Conservation (phyloP, 306 rosid genomes). For the Sesbania bispinosa region DNA sequence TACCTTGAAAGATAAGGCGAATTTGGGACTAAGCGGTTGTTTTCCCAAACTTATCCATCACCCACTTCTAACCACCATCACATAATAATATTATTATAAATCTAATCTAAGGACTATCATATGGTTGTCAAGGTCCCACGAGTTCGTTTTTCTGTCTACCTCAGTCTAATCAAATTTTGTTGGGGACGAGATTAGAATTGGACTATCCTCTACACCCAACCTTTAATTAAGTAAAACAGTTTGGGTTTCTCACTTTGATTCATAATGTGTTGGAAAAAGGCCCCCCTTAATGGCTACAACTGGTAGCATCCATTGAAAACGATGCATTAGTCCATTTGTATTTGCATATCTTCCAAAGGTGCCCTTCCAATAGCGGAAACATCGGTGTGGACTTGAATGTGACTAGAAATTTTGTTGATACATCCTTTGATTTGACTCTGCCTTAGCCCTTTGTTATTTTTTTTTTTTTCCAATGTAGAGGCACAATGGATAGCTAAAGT, state of each 20-base stretch:
- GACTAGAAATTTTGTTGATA: conserved; percentile 2
- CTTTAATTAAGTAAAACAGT: neutral
- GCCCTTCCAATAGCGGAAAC: conserved; percentile 22
- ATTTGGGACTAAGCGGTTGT: conserved; percentile 31
- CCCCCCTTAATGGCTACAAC: neutral
- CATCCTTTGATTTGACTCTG: neutral
- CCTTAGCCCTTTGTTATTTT: neutral
- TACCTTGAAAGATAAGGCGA: conserved; percentile 35
- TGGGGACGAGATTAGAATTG: neutral
- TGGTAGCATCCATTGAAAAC: conserved; percentile 2
- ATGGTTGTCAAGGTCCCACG: conserved; percentile 35
- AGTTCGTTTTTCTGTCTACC: conserved; percentile 32
- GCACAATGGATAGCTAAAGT: neutral
- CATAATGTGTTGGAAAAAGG: conserved; percentile 21
- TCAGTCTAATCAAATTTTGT: conserved; percentile 29
- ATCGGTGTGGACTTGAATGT: conserved; percentile 21
- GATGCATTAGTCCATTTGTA: neutral
- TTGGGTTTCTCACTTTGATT: neutral
- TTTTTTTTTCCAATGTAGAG: neutral
- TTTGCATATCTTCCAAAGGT: neutral
- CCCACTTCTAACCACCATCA: conserved; percentile 26
- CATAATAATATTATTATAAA: neutral
- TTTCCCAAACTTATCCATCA: conserved; percentile 22
- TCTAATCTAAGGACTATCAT: neutral
- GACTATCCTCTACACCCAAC: conserved; percentile 5